Conservation (phyloP, 169 alveolate genomes). For the Perkinsus chesapeaki region DNA sequence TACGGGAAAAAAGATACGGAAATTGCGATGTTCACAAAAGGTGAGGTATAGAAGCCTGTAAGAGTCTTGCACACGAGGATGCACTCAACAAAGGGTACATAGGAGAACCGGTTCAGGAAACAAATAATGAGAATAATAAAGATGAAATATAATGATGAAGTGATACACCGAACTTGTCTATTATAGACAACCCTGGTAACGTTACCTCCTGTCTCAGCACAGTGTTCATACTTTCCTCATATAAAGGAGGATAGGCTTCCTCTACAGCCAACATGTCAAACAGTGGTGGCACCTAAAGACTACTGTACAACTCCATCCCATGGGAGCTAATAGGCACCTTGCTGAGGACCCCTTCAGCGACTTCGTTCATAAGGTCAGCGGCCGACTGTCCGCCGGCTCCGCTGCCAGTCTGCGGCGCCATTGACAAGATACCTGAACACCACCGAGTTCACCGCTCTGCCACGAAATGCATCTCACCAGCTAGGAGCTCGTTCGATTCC, state of each 20-base stretch:
- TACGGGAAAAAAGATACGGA: conserved; percentile 43
- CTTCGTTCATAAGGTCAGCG: neutral
- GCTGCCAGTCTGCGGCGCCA: neutral
- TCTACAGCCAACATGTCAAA: conserved; percentile 67
- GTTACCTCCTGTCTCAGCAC: conserved; percentile 76
- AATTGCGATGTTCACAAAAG: too few species aligned
- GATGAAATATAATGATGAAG: too few species aligned
- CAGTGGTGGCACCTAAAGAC: conserved; percentile 40
- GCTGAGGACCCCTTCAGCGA: neutral
- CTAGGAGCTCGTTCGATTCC: neutral
- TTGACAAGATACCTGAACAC: neutral
- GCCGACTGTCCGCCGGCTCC: neutral
- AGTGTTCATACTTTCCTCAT: conserved; percentile 80
- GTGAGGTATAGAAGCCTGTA: too few species aligned
- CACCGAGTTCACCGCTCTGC: neutral
- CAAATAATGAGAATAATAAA: too few species aligned
- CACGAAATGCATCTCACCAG: neutral
- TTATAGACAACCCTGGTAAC: too few species aligned
- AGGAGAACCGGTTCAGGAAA: too few species aligned
- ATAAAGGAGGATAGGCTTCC: conserved; percentile 68
- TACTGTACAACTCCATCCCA: neutral
- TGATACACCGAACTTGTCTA: too few species aligned
- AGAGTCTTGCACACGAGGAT: too few species aligned
- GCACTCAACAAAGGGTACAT: too few species aligned
- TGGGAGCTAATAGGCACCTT: too few species aligned